Conservation (phyloP, 345 rosid genomes). For the Excoecaria cochinchinensis region DNA sequence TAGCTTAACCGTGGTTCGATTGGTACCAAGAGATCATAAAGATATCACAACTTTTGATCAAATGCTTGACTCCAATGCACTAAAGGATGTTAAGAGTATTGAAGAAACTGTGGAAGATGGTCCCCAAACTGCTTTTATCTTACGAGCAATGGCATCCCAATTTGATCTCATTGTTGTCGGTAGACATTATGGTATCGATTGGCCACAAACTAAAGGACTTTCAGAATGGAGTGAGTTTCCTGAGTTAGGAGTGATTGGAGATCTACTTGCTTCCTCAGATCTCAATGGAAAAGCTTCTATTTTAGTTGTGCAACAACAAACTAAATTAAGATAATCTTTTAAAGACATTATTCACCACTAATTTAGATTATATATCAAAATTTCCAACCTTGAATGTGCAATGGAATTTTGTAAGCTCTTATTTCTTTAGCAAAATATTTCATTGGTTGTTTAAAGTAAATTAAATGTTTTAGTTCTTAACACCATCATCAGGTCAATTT, state of each 20-base stretch:
- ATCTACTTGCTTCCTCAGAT: constrained; percentile 47
- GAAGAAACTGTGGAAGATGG: constrained; percentile 43
- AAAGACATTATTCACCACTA: no score
- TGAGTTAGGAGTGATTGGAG: constrained; percentile 56
- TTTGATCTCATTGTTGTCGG: constrained; percentile 55
- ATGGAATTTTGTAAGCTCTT: no score
- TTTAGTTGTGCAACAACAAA: constrained; percentile 34
- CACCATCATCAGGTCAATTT: no score
- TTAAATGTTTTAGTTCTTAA: no score
- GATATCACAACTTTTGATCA: constrained; percentile 19
- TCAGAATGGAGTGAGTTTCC: constrained; percentile 61
- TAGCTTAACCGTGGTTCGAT: constrained; percentile 16
- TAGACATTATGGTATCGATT: constrained; percentile 32
- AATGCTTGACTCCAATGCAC: constrained; percentile 35
- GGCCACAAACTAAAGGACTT: constrained; percentile 42
- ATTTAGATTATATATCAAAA: no score
- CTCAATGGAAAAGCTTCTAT: constrained; percentile 26
- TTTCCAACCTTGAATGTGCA: no score
- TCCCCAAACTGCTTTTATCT: constrained; percentile 28
- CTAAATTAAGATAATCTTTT: neutral
- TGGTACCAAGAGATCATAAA: neutral
- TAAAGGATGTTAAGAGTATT: constrained; percentile 33
- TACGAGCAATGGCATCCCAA: constrained; percentile 31
- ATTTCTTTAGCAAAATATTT: no score
- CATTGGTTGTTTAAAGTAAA: no score